These are phyloP conservation scores for Straminergon stramineum DNA, from an alignment of 225 moss, liverwort and hornwort species.

Conservation along the genomic window DNA sequence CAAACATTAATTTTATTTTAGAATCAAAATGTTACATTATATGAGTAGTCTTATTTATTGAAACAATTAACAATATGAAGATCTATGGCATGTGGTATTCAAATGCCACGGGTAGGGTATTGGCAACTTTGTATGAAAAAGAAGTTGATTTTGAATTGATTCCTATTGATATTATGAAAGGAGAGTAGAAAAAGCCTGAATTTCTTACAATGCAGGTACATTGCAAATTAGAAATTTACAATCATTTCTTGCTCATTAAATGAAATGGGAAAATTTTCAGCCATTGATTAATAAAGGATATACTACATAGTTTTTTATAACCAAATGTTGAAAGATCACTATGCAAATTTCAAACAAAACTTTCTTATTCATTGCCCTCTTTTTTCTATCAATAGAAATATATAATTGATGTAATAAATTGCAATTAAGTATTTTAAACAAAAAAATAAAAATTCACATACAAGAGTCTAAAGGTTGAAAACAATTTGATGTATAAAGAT, in stretches of 20 bases:
- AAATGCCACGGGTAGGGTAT: slow-evolving; percentile 13
- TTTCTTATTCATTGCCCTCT: background rate
- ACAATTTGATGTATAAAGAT: background rate
- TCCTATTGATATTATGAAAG: slow-evolving; percentile 21
- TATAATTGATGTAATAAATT: no score
- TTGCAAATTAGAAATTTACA: no score
- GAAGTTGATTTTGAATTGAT: slow-evolving; percentile 20
- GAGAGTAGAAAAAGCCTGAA: background rate
- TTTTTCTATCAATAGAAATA: background rate
- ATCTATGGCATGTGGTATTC: slow-evolving; percentile 27
- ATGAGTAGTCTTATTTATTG: no score
- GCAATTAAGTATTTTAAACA: no score
- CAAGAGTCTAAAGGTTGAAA: background rate
- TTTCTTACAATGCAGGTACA: slow-evolving; percentile 1
- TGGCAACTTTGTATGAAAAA: slow-evolving; percentile 22
- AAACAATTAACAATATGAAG: background rate
- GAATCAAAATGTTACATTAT: no score
- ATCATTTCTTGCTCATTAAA: no score
- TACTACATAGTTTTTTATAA: background rate
- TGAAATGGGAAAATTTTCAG: no score
- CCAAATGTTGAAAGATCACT: background rate
- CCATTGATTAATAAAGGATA: background rate
- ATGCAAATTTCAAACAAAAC: no score
- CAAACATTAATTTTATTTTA: no score
- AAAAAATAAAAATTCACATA: background rate